Evolutionary conservation across 768 basidiomycete genomes (phyloP).

Genomic region (Suillus sp.): DNA sequence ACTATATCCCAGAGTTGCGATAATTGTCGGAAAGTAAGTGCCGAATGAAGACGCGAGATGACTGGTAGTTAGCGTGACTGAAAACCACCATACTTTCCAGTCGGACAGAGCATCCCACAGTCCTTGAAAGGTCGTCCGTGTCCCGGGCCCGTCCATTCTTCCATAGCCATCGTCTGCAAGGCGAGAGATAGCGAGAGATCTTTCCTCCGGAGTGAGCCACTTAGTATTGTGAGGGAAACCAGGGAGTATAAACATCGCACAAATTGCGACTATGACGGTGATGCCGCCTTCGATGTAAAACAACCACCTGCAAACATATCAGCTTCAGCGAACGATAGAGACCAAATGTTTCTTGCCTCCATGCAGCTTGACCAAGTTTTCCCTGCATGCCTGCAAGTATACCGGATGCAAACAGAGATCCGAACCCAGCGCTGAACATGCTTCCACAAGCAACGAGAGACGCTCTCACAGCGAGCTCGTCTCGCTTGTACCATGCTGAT

Average conservation of each 20-base stretch:
- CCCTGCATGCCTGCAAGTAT: conserved; percentile 46
- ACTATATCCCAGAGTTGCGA: conserved; percentile 34
- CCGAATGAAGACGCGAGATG: conserved; percentile 23
- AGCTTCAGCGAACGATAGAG: neutral
- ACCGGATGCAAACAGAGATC: conserved; percentile 45
- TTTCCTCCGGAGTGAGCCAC: conserved; percentile 35
- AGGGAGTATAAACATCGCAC: conserved; percentile 38
- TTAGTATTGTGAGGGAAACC: conserved; percentile 37
- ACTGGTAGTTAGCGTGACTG: conserved; percentile 18
- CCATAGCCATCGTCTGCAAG: conserved; percentile 32
- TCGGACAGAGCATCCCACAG: conserved; percentile 41
- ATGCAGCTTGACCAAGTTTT: conserved; percentile 39
- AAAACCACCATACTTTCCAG: conserved; percentile 45
- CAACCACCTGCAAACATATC: conserved; percentile 18
- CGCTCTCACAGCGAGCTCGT: conserved; percentile 40
- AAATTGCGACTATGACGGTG: conserved; percentile 37
- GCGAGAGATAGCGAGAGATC: conserved; percentile 32
- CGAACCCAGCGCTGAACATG: conserved; percentile 47
- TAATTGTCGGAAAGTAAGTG: conserved; percentile 24
- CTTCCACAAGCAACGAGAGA: conserved; percentile 40
- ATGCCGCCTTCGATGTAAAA: conserved; percentile 34
- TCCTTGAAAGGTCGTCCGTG: conserved; percentile 27
- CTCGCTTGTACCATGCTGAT: conserved; percentile 42
- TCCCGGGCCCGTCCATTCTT: neutral
- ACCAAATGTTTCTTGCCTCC: conserved; percentile 34